Evolutionary conservation across 177 flowering plant genomes (phyloP).

Genomic region (Vitis hybrid): DNA sequence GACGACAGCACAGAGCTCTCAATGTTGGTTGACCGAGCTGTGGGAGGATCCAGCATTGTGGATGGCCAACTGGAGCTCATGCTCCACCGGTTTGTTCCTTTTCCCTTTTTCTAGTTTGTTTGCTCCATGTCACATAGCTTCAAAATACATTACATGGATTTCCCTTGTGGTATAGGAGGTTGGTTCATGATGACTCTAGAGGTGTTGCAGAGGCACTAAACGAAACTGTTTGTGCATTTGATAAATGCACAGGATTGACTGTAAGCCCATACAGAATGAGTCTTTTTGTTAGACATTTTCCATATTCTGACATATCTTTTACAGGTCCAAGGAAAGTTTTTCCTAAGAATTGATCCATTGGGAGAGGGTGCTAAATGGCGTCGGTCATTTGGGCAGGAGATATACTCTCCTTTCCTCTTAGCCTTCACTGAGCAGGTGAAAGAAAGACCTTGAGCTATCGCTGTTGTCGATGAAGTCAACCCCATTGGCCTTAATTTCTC

Average conservation of each 20-base stretch:
- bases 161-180: slow-evolving; percentile 52
- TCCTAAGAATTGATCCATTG: slow-evolving; percentile 18
- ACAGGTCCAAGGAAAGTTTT: slow-evolving; percentile 24
- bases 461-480: not conserved
- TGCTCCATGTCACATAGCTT: not conserved
- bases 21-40: slow-evolving; percentile 84
- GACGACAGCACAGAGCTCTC: slow-evolving; percentile 72
- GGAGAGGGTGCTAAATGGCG: slow-evolving; percentile 32
- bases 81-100: slow-evolving; percentile 73
- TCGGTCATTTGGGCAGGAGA: slow-evolving; percentile 27
- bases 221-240: slow-evolving; percentile 65
- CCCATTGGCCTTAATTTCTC: not conserved
- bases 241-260: slow-evolving; percentile 68
- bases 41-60: slow-evolving; percentile 85
- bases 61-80: slow-evolving; percentile 94
- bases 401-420: slow-evolving; percentile 30
- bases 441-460: not conserved
- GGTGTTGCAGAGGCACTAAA: slow-evolving; percentile 90
- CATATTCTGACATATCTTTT: not conserved
- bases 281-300: too few species aligned
- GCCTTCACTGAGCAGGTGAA: slow-evolving; percentile 30
- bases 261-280: slow-evolving; percentile 36
- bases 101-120: too few species aligned
- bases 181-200: slow-evolving; percentile 81
- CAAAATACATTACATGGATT: not conserved